These are phyloP conservation scores for Phaeophleospora eucalypticola DNA, from an alignment of 2,329 filamentous ascomycete genomes.

Conservation along the genomic window DNA sequence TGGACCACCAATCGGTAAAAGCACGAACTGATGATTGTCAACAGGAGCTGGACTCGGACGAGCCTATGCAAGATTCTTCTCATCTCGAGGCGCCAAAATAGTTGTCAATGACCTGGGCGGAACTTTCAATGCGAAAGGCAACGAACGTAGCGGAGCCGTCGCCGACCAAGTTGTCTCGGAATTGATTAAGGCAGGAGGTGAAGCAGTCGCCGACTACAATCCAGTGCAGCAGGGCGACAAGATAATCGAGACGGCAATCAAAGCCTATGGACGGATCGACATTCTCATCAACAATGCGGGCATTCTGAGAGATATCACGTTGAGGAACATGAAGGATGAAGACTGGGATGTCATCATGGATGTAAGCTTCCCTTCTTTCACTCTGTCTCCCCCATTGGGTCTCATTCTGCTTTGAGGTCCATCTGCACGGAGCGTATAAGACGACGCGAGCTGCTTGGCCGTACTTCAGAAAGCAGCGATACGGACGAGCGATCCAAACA, in stretches of 20 bases:
- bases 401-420: too few relatives aligned
- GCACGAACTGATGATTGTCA: background rate
- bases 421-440: conserved; percentile 90
- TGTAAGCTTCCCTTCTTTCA: too few relatives aligned
- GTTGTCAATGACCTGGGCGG: conserved; percentile 93
- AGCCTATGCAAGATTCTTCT: conserved; percentile 82
- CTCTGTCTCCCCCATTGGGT: too few relatives aligned
- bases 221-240: conserved; percentile 84
- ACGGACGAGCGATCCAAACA: conserved; percentile 91
- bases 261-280: conserved; percentile 78
- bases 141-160: conserved; percentile 63
- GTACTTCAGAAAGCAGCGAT: conserved; percentile 97
- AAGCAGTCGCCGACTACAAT: conserved; percentile 95
- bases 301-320: conserved; percentile 87
- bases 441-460: conserved; percentile 98
- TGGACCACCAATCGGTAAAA: background rate
- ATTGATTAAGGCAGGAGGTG: conserved; percentile 80
- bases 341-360: conserved; percentile 94
- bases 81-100: conserved; percentile 79
- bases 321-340: conserved; percentile 93
- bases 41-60: conserved; percentile 65
- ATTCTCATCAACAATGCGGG: conserved; percentile 88
- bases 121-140: conserved; percentile 86
- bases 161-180: conserved; percentile 77
- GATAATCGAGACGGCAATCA: conserved; percentile 83